Percentiles rank a stretch among this genome's conserved stretches.
phyloP scores from a whole-genome alignment of 495 filamentous ascomycete genomes.

The Tuber melanosporum region DNA sequence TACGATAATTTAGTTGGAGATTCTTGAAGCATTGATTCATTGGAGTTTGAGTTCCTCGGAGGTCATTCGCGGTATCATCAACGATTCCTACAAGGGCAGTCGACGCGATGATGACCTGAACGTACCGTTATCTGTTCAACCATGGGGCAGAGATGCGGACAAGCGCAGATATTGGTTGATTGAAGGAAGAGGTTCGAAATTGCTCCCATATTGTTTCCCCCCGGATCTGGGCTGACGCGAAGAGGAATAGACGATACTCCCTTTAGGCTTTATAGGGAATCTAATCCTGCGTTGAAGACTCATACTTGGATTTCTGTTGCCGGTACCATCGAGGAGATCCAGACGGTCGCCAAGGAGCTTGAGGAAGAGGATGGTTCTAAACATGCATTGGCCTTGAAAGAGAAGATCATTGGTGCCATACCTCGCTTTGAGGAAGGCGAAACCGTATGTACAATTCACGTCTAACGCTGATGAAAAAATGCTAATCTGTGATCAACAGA shows the following conservation, averaged over 20 bases:
- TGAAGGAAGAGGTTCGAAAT: conserved; percentile 54
- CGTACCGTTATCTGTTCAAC: conserved; percentile 84
- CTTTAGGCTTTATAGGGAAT: conserved; percentile 92
- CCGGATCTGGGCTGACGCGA: conserved; percentile 10
- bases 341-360: conserved; percentile 64
- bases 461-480: background rate
- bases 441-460: conserved; percentile 54
- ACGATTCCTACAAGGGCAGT: conserved; percentile 80
- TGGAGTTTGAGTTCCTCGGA: conserved; percentile 93
- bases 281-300: conserved; percentile 68
- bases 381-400: conserved; percentile 67
- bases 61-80: conserved; percentile 67
- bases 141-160: conserved; percentile 86
- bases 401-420: conserved; percentile 70
- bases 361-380: conserved; percentile 66
- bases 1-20: conserved; percentile 54
- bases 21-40: conserved; percentile 73
- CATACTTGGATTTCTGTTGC: conserved; percentile 89
- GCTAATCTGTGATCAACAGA: conserved; percentile 51
- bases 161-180: conserved; percentile 90
- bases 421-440: conserved; percentile 93
- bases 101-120: conserved; percentile 89
- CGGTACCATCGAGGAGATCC: conserved; percentile 80
- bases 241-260: conserved; percentile 70
- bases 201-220: background rate